Evolutionary conservation across 2,329 filamentous ascomycete species (phyloP).

Genomic region (Herpotrichia juniperi): DNA sequence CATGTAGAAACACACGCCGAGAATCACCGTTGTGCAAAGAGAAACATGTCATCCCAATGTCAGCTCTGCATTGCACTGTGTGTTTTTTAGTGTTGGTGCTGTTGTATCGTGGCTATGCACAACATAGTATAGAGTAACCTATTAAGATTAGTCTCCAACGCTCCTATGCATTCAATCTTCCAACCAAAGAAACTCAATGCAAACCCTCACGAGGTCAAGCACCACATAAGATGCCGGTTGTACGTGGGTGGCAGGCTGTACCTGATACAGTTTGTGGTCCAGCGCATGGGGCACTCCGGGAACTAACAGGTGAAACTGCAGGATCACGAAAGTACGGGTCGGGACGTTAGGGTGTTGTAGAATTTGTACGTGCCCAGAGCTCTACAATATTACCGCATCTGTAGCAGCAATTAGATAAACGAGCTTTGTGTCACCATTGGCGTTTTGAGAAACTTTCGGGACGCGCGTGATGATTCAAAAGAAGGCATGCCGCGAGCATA

Average conservation of each 20-base stretch:
- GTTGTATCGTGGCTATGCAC: background rate
- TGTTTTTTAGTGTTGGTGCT: background rate
- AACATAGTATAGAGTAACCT: conserved; percentile 1
- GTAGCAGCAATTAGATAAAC: conserved; percentile 39
- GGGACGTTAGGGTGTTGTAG: conserved; percentile 31
- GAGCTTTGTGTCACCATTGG: conserved; percentile 32
- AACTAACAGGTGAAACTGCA: conserved; percentile 35
- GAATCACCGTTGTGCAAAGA: background rate
- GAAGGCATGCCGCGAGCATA: background rate
- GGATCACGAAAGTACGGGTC: conserved; percentile 34
- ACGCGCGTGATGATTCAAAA: background rate
- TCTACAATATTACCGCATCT: conserved; percentile 26
- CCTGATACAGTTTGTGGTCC: conserved; percentile 17
- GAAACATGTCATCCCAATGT: background rate
- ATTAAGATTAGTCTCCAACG: background rate
- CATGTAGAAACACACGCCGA: conserved; percentile 5
- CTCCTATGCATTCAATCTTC: background rate
- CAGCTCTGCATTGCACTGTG: background rate
- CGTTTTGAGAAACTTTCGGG: conserved; percentile 12
- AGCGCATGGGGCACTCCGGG: conserved; percentile 21
- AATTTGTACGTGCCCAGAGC: conserved; percentile 16
- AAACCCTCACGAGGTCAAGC: conserved; percentile 11
- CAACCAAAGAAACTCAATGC: background rate
- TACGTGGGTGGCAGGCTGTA: conserved; percentile 13
- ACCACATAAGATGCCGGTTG: conserved; percentile 16